A percentile compares a stretch with the other conserved stretches of the same genome.
These are phyloP conservation scores for Corylus avellana DNA, from an alignment of 306 rosid genomes.

Conservation along the genomic window DNA sequence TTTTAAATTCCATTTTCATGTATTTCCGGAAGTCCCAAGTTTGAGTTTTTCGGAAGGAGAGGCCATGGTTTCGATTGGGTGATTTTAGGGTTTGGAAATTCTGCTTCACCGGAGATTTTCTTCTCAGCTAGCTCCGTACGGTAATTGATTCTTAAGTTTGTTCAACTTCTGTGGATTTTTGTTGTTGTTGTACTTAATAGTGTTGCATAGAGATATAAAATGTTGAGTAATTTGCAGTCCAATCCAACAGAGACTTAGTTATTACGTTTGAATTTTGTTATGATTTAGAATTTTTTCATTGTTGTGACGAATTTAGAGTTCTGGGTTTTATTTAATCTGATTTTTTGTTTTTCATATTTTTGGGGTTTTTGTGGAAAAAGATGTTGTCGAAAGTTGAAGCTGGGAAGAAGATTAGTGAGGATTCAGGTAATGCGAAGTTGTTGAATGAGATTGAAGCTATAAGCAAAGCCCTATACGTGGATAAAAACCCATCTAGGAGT, in stretches of 20 bases:
- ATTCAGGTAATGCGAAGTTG: slow-evolving; percentile 53
- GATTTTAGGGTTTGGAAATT: slow-evolving; percentile 35
- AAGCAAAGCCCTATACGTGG: slow-evolving; percentile 49
- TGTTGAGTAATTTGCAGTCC: neutral
- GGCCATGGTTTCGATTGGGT: slow-evolving; percentile 32
- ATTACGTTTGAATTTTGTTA: neutral
- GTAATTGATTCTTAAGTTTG: slow-evolving; percentile 38
- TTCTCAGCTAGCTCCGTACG: slow-evolving; percentile 32
- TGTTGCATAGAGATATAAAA: neutral
- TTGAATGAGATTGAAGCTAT: slow-evolving; percentile 67
- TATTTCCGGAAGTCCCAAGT: slow-evolving; percentile 16
- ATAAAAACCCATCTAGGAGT: slow-evolving; percentile 41
- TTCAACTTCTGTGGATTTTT: neutral
- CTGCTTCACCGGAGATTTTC: slow-evolving; percentile 31
- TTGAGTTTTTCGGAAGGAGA: slow-evolving; percentile 22
- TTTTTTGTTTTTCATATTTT: neutral
- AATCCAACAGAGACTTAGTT: neutral
- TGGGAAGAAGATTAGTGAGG: slow-evolving; percentile 59
- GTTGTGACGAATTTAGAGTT: neutral
- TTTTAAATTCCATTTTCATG: neutral
- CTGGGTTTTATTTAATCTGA: slow-evolving; percentile 24
- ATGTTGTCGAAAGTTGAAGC: slow-evolving; percentile 55
- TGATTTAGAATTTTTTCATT: neutral
- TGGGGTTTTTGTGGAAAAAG: slow-evolving; percentile 13
- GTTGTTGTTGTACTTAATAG: neutral